These are phyloP conservation scores for Aureobasidium sp. DNA, from an alignment of 2,329 filamentous ascomycete genomes.

Conservation along the genomic window DNA sequence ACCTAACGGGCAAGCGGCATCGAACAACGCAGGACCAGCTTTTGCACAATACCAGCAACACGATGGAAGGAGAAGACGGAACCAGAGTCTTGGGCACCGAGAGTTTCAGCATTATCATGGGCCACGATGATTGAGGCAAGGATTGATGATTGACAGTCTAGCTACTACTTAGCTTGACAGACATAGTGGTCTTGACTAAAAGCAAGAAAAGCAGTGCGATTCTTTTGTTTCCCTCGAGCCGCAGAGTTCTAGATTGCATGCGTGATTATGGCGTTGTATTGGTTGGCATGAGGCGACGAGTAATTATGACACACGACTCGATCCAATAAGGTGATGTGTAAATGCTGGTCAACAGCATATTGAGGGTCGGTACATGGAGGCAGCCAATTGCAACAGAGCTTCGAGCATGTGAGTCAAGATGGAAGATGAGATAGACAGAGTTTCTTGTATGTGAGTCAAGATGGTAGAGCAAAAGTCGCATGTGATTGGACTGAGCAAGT, in stretches of 20 bases:
- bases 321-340: neutral
- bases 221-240: neutral
- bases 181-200: neutral
- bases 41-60: constrained; percentile 14
- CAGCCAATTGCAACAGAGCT: neutral
- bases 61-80: constrained; percentile 3
- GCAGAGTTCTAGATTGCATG: too few relatives aligned
- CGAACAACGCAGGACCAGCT: constrained; percentile 1
- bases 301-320: neutral
- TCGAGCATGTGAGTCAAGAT: too few relatives aligned
- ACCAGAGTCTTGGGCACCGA: constrained; percentile 5
- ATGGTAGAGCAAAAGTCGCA: neutral
- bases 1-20: neutral
- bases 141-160: neutral
- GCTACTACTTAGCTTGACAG: neutral
- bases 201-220: neutral
- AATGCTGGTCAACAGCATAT: neutral
- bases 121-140: neutral
- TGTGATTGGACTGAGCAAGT: neutral
- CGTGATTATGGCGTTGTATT: neutral
- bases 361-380: neutral
- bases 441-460: constrained; percentile 3
- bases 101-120: constrained; percentile 11
- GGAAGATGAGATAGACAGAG: too few relatives aligned
- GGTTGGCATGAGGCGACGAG: neutral